Percentiles rank a stretch among this genome's conserved stretches.
Conservation (phyloP, 2,329 filamentous ascomycete species). For the Cladophialophora psammophila region DNA sequence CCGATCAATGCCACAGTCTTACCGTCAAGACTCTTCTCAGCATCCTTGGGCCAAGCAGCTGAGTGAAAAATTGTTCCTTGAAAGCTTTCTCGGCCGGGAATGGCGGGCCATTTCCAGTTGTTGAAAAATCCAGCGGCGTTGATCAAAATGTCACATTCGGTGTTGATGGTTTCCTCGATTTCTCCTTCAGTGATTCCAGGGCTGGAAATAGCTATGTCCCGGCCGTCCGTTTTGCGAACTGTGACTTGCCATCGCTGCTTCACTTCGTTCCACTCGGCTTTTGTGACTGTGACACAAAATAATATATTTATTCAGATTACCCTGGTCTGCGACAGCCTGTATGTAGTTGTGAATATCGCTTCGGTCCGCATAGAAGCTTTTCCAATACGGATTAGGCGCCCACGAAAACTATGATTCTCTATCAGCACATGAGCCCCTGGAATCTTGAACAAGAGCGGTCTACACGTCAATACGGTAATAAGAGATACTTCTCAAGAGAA, state of each 20-base stretch:
- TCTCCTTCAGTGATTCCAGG: too few species aligned
- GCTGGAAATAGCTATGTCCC: background rate
- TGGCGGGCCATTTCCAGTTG: conserved; percentile 40
- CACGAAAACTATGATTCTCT: background rate
- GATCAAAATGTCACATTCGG: conserved; percentile 34
- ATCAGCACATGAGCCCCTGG: too few species aligned
- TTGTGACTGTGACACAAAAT: conserved; percentile 22
- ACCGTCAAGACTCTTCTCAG: conserved; percentile 32
- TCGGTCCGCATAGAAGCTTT: conserved; percentile 26
- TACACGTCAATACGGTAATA: too few species aligned
- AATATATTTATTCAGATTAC: background rate
- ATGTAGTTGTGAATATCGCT: conserved; percentile 35
- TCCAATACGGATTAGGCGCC: conserved; percentile 30
- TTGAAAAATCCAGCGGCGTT: conserved; percentile 50
- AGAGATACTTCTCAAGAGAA: too few species aligned
- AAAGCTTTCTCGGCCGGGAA: conserved; percentile 42
- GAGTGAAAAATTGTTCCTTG: conserved; percentile 50
- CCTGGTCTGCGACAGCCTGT: conserved; percentile 14
- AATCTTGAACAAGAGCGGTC: too few species aligned
- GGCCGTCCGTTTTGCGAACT: background rate
- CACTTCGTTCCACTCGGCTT: conserved; percentile 27
- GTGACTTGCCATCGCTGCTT: conserved; percentile 24
- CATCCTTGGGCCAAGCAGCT: conserved; percentile 47
- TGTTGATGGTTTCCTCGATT: too few species aligned
- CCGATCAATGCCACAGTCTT: conserved; percentile 47